Evolutionary conservation across 2,329 filamentous ascomycete species (phyloP).

Genomic region (Aspergillus fumigatus): DNA sequence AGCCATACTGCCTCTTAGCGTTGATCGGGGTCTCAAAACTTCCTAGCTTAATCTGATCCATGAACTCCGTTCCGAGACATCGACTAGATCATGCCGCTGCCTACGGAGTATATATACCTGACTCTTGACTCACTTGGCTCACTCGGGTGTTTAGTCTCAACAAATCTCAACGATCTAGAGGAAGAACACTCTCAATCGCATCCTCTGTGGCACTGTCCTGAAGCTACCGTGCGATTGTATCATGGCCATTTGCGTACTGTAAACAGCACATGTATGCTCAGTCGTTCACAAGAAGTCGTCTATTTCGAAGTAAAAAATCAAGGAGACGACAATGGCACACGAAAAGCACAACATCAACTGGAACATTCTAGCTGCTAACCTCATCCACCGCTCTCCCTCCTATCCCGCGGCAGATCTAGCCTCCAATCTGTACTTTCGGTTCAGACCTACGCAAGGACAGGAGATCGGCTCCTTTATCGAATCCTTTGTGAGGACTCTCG

Average conservation of each 20-base stretch:
- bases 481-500: slow-evolving; percentile 5
- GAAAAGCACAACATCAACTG: slow-evolving; percentile 12
- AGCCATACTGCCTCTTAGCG: too few species aligned
- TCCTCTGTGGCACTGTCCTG: too few species aligned
- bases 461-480: slow-evolving; percentile 8
- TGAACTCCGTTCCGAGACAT: too few species aligned
- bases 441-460: slow-evolving; percentile 8
- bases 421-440: slow-evolving; percentile 2
- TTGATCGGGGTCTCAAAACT: too few species aligned
- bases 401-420: not conserved
- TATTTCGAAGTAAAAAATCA: not conserved
- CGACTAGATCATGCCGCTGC: too few species aligned
- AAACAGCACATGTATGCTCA: not conserved
- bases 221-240: too few species aligned
- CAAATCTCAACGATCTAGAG: not conserved
- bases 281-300: not conserved
- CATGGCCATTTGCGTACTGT: too few species aligned
- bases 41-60: too few species aligned
- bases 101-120: too few species aligned
- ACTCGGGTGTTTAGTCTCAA: too few species aligned
- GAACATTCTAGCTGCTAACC: slow-evolving; percentile 4
- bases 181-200: not conserved
- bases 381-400: not conserved
- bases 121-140: too few species aligned
- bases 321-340: slow-evolving; percentile 6